Evolutionary conservation across 768 basidiomycete genomes (phyloP).

Genomic region (Exidia glandulosa): DNA sequence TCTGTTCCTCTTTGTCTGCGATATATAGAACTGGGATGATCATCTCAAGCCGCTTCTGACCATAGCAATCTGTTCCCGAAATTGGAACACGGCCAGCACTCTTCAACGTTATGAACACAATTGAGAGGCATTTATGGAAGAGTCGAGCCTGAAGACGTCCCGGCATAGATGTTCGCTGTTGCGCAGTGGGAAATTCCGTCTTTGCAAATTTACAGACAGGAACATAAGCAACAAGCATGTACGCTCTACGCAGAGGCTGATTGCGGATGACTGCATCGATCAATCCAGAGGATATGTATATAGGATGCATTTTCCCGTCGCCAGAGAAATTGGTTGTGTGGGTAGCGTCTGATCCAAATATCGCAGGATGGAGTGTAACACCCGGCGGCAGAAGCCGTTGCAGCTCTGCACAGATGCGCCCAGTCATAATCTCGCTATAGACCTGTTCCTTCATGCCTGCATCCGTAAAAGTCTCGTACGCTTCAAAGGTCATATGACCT

Average conservation of each 20-base stretch:
- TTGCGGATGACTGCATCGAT: neutral
- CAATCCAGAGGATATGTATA: neutral
- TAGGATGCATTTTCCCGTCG: neutral
- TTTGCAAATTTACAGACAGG: neutral
- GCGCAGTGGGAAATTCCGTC: neutral
- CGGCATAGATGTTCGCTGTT: neutral
- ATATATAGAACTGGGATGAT: neutral
- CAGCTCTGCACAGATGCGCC: neutral
- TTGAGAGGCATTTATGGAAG: neutral
- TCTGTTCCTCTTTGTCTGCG: constrained; percentile 1
- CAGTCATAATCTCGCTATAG: constrained; percentile 1
- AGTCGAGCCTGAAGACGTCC: neutral
- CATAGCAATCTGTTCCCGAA: constrained; percentile 1
- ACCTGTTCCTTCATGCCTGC: neutral
- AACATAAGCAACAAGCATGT: neutral
- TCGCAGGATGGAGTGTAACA: neutral
- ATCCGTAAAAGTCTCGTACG: neutral
- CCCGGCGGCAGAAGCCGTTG: neutral
- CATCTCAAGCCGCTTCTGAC: neutral
- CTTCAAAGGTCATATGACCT: neutral
- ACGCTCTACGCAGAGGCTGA: neutral
- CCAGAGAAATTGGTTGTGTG: neutral
- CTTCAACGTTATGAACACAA: neutral
- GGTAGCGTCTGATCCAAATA: neutral
- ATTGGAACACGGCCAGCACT: neutral